phyloP scores from a whole-genome alignment of 1,139 yeast species.

The Yamadazyma siamensis region DNA sequence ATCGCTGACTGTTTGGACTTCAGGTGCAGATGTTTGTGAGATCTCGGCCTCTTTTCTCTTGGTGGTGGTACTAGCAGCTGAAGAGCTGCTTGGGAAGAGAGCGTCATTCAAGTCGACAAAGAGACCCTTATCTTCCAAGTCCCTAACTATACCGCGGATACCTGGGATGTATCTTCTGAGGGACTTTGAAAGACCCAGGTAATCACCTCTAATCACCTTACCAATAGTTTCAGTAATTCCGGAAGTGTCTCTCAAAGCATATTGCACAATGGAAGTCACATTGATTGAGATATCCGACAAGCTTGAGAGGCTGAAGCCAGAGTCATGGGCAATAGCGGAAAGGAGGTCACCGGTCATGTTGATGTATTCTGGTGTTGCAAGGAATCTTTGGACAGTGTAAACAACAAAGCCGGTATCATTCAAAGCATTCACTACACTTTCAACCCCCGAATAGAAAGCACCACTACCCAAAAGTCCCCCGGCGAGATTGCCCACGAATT shows the following conservation, averaged over 20 bases:
- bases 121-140: conserved; percentile 37
- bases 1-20: conserved; percentile 8
- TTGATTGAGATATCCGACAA: conserved; percentile 19
- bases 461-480: conserved; percentile 28
- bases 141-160: conserved; percentile 25
- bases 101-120: conserved; percentile 37
- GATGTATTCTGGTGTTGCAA: conserved; percentile 34
- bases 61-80: conserved; percentile 10
- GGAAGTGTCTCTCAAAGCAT: conserved; percentile 25
- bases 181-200: conserved; percentile 12
- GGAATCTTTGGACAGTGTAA: conserved; percentile 33
- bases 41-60: conserved; percentile 6
- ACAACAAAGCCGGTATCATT: conserved; percentile 44
- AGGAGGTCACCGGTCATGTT: conserved; percentile 34
- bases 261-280: conserved; percentile 22
- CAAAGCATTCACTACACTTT: conserved; percentile 32
- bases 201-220: conserved; percentile 21
- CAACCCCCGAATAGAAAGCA: conserved; percentile 23
- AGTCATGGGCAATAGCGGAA: conserved; percentile 23
- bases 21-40: not conserved
- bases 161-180: conserved; percentile 29
- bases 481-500: conserved; percentile 29
- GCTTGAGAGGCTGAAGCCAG: conserved; percentile 16
- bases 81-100: conserved; percentile 28
- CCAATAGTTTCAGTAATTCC: conserved; percentile 21